Conservation (phyloP, 2,329 filamentous ascomycete genomes). For the Neurospora crassa region DNA sequence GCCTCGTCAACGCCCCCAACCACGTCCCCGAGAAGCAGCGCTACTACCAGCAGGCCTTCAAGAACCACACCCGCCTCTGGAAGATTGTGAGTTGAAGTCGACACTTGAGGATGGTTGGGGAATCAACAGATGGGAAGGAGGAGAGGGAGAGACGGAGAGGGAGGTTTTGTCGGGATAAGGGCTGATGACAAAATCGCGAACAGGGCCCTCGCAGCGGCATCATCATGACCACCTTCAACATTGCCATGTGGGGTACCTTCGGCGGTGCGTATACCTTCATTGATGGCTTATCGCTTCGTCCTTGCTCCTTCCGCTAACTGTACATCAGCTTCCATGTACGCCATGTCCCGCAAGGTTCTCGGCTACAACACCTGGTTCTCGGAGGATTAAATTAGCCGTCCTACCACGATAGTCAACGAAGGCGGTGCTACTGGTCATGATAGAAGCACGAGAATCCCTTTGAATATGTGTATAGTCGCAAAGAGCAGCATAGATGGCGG, state of each 20-base stretch:
- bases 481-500: constrained; percentile 2
- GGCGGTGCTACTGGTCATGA: not conserved
- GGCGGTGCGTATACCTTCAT: constrained; percentile 40
- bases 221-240: constrained; percentile 60
- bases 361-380: constrained; percentile 75
- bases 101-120: not conserved
- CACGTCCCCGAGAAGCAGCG: constrained; percentile 66
- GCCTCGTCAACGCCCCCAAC: constrained; percentile 64
- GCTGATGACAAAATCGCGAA: constrained; percentile 20
- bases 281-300: not conserved
- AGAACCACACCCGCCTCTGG: constrained; percentile 61
- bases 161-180: not conserved
- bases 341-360: constrained; percentile 61
- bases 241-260: constrained; percentile 52
- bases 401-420: not conserved
- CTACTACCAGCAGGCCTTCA: constrained; percentile 65
- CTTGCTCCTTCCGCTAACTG: constrained; percentile 1
- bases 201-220: constrained; percentile 56
- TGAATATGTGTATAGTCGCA: constrained; percentile 13
- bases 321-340: constrained; percentile 51
- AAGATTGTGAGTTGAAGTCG: constrained; percentile 53
- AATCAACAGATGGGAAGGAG: not conserved
- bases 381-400: constrained; percentile 33
- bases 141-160: not conserved
- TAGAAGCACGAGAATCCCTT: not conserved